phyloP scores from a whole-genome alignment of 371 early-diverging fungal species.

The Mucor circinelloides region DNA sequence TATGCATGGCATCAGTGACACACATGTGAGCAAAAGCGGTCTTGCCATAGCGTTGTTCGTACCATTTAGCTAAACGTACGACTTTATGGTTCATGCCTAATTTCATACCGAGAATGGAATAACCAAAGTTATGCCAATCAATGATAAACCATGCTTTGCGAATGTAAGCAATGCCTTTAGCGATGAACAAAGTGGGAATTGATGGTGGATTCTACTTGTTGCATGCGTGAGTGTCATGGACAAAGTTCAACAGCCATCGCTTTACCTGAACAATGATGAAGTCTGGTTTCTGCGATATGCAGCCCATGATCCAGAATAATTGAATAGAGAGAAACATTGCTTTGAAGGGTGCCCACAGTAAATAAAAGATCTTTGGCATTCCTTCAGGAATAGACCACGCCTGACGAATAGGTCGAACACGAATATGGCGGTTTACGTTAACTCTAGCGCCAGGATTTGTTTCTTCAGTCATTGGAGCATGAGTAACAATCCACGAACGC shows the following conservation, averaged over 20 bases:
- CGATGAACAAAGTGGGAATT: slow-evolving; percentile 87
- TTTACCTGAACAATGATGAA: slow-evolving; percentile 86
- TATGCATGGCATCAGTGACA: slow-evolving; percentile 87
- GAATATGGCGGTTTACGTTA: slow-evolving; percentile 42
- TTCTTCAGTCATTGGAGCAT: slow-evolving; percentile 22
- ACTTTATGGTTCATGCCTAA: slow-evolving; percentile 64
- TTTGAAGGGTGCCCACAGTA: slow-evolving; percentile 70
- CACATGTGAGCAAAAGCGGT: slow-evolving; percentile 82
- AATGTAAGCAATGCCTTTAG: slow-evolving; percentile 62
- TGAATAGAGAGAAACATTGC: slow-evolving; percentile 47
- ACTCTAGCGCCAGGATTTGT: slow-evolving; percentile 42
- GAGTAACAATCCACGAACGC: neutral
- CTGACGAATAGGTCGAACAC: slow-evolving; percentile 42
- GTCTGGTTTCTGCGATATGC: slow-evolving; percentile 56
- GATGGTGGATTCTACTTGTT: slow-evolving; percentile 91
- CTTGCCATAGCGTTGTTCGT: slow-evolving; percentile 76
- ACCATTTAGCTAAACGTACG: slow-evolving; percentile 65
- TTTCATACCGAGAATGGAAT: slow-evolving; percentile 79
- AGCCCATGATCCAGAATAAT: slow-evolving; percentile 51
- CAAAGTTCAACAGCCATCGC: neutral
- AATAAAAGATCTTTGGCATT: slow-evolving; percentile 54
- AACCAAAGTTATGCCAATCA: slow-evolving; percentile 98
- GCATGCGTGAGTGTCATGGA: neutral
- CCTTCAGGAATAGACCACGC: slow-evolving; percentile 59
- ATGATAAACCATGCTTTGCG: slow-evolving; percentile 76